phyloP scores from a whole-genome alignment of 805 yeast species.

The Zygotorulaspora sp. region DNA sequence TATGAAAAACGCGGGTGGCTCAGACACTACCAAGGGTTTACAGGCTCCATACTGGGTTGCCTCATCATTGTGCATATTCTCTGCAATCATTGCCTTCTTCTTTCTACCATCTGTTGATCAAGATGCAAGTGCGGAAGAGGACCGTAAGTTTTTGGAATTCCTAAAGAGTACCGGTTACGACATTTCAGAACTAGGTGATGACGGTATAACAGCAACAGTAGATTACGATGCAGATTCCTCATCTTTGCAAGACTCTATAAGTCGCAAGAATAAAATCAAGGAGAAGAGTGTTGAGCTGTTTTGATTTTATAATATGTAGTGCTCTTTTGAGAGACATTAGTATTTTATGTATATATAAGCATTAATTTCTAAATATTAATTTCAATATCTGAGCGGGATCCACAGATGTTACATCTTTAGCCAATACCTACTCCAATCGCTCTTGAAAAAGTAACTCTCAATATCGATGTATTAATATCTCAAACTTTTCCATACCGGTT shows the following conservation, averaged over 20 bases:
- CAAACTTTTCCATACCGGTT: too few relatives aligned
- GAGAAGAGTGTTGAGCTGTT: constrained; percentile 9
- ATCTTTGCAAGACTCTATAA: constrained; percentile 1
- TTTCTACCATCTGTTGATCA: constrained; percentile 79
- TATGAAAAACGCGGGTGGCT: constrained; percentile 55
- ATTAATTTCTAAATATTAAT: too few relatives aligned
- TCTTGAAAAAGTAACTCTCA: too few relatives aligned
- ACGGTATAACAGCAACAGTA: neutral
- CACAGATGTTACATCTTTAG: too few relatives aligned
- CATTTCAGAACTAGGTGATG: constrained; percentile 47
- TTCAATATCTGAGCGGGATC: too few relatives aligned
- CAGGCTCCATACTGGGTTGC: constrained; percentile 81
- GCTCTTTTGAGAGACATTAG: neutral
- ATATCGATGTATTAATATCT: too few relatives aligned
- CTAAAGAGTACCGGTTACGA: constrained; percentile 69
- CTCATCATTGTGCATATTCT: constrained; percentile 66
- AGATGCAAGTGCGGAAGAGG: constrained; percentile 76
- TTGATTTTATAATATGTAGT: constrained; percentile 1
- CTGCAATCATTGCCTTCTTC: constrained; percentile 65
- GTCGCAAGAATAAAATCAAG: constrained; percentile 4
- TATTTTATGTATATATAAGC: neutral
- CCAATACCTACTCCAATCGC: too few relatives aligned
- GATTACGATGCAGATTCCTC: constrained; percentile 4
- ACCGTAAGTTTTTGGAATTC: constrained; percentile 62
- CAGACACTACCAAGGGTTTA: constrained; percentile 48